Evolutionary conservation across 306 rosid genomes (phyloP), one percentile per base, ranked within the genome.

Genomic region (Cicer judaicum): DNA sequence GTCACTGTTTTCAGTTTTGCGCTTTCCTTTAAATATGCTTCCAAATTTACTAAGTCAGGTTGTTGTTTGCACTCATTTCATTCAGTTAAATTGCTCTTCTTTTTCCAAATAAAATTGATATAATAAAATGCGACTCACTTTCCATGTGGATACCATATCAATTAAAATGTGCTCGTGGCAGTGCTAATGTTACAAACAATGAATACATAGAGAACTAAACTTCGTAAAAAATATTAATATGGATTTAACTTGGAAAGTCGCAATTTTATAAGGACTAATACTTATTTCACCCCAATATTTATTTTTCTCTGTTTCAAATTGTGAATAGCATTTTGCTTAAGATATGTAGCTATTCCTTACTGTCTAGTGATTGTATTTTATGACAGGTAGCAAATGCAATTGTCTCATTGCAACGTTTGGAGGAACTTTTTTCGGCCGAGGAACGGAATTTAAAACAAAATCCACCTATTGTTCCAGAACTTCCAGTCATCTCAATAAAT

Each of bases 41-140:
- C 97, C 96, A 66, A 89, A 77, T 77, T 79, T 89, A 78, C 75
- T 93, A 54, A 93, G 91, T 85, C 96, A 93, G 98, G 98, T 93
- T 77, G 72, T 69, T 13, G 10, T 55, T 52, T 24, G 39, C 16
- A 68, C 73, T 73, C 52, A 54, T 64, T 14, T 14, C 44, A 7
- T 50, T 49, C 6, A 10, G 43, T 68, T 61, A 39, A 34, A 29
- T 29, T 19, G 19, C 11, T 46, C 39, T 68, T n/a, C 50, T 29
- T 34, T 1, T 15, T 1, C 3, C 7, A 52, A 52, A 9, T 14
- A 36, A 69, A 36, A 36, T 18, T 10, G 19, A 36, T 36, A 68
- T 9, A 47, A 18, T 64, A 21, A 29, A 29, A 29, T 29, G 36
- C 4, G 36, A 29, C 36, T 29, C 36, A 29, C 5, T 29, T 29